Base-by-base conservation (phyloP, 371 early-diverging fungal species). In the Mortierella sp. region DNA sequence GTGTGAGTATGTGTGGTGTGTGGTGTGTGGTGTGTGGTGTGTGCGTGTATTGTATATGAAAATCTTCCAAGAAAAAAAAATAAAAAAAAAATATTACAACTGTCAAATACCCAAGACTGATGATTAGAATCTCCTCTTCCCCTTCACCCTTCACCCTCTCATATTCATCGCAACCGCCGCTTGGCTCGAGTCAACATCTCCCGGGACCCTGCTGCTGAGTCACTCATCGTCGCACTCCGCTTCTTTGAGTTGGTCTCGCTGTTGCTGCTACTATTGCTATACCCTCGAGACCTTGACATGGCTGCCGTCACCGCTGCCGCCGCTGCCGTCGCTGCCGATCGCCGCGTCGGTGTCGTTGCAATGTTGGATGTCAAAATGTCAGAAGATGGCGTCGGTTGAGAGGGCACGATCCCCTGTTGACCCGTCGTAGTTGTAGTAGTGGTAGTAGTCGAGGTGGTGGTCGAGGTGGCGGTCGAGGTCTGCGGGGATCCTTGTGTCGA, bases 261-360 rank as follows among this genome's bases (percentile, higher is more conserved):
- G 25, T 19, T 46, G 26, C 56, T 64, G 59, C 28, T 64, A 37
- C 61, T 60, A 26, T 64, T 60, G 50, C 55, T 75, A 21, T 68
- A 65, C 23, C 75, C 70, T 57, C 75, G 58, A 1, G 69, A 43
- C 25, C 75, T 50, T 4, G 70, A 66, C 14, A 70, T 66, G 7
- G 70, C 56, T 43, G 75, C 75, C 0, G 75, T 65, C 19, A 75
- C 71, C 0, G 76, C 76, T 18, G 71, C 71, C 9, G 76, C 76
- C 43, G 73, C 73, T 1, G 73, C 73, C 18, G 76, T 66, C 15
- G 76, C 76, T n/a, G 76, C 76, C 5, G 76, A 75, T 58, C 76
- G 76, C 43, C 76, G 67, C 2, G 76, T 71, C 16, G 76, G 63
- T 2, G 76, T 56, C 14, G 76, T 55, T 25, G 15, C 60, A 19